Evolutionary conservation across 345 rosid species (phyloP), one percentile per base, ranked within the genome.

Genomic region (Triadica sebifera): DNA sequence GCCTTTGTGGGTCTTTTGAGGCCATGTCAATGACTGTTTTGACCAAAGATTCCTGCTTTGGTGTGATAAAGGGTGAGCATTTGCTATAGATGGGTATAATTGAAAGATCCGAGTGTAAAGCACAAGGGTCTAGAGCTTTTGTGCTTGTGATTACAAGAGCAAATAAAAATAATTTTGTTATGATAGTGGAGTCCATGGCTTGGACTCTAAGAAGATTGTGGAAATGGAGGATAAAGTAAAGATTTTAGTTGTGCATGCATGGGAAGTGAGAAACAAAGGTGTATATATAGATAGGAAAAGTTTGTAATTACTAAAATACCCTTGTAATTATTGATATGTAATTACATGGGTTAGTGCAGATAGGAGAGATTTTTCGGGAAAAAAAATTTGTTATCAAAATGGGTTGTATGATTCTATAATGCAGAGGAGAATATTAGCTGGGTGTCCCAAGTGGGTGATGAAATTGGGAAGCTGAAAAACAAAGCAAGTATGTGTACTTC

Each of bases 41-140:
- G 76, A 81, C 73, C 82, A 84, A 83, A 4, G 97, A 85, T 66
- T 73, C 76, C 0, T 88, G 84, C 70, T 75, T 77, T 12, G 84
- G 89, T 37, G 87, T 79, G 66, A 65, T 72, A 43, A 94, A 90
- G 1, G 98, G 98, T 10, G 97, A 94, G 73, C 97, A 91, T 81
- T 83, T 89, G 75, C 97, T 82, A 51, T 86, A 89, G 75, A 91
- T 75, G 57, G 93, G 97, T 52, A 89, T 84, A 72, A 94, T 69
- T 0, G 98, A 86, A 65, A 90, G 90, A 66, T 83, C 89, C 20
- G 81, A 78, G 46, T 71, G 78, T 19, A 86, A 38, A 1, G 84
- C 73, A 71, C 95, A 93, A 2, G 86, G 79, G 63, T 86, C 89
- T 11, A 71, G 64, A 37, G 90, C 81, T 16, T 63, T 73, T 69